Evolutionary conservation across 768 basidiomycete species (phyloP).

Genomic region (Cyathus striatus): DNA sequence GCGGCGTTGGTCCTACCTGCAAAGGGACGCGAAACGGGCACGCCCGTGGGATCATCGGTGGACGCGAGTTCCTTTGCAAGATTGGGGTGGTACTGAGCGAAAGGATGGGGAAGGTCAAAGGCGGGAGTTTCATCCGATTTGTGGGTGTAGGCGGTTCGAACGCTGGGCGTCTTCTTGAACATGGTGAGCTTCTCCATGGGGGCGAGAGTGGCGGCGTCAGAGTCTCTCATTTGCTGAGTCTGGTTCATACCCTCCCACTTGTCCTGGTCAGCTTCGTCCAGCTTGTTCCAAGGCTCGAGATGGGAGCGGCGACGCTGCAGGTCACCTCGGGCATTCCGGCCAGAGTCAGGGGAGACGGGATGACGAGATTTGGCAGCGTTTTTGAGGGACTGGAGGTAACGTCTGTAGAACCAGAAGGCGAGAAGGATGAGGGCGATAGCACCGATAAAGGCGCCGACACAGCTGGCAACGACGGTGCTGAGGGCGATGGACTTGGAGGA

Average conservation of each 20-base stretch:
- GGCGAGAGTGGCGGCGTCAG: slow-evolving; percentile 36
- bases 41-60: slow-evolving; percentile 14
- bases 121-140: slow-evolving; percentile 37
- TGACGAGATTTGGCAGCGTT: slow-evolving; percentile 17
- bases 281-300: slow-evolving; percentile 52
- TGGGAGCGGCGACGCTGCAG: slow-evolving; percentile 40
- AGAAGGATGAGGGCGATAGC: slow-evolving; percentile 45
- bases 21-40: slow-evolving; percentile 40
- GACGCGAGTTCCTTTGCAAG: slow-evolving; percentile 49
- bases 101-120: slow-evolving; percentile 39
- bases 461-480: slow-evolving; percentile 57
- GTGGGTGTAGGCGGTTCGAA: slow-evolving; percentile 46
- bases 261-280: slow-evolving; percentile 47
- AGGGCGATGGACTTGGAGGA: slow-evolving; percentile 30
- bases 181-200: slow-evolving; percentile 61
- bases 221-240: slow-evolving; percentile 39
- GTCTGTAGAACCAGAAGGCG: slow-evolving; percentile 49
- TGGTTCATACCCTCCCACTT: slow-evolving; percentile 40
- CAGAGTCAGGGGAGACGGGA: slow-evolving; percentile 17
- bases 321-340: slow-evolving; percentile 30
- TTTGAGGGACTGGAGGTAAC: slow-evolving; percentile 39
- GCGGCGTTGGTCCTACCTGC: slow-evolving; percentile 36
- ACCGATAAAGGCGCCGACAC: slow-evolving; percentile 58
- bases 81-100: slow-evolving; percentile 54
- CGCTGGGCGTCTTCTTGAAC: slow-evolving; percentile 62